phyloP scores from a whole-genome alignment of 2,329 filamentous ascomycete genomes.

The Fusarium sacchari region DNA sequence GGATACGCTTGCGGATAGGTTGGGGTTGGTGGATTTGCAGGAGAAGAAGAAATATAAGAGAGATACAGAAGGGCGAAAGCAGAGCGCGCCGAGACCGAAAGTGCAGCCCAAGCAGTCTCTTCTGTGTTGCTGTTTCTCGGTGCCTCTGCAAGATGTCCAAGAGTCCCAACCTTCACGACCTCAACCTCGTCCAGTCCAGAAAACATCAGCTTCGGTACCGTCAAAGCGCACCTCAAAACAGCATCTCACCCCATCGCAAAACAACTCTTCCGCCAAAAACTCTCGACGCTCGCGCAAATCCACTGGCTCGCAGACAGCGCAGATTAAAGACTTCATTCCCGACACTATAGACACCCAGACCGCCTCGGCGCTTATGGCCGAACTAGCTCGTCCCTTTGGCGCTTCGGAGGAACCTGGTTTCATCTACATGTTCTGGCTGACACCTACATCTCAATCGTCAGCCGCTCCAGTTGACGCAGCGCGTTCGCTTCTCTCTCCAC shows the following conservation, averaged over 20 bases:
- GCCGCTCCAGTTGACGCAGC: slow-evolving; percentile 67
- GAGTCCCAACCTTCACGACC: slow-evolving; percentile 55
- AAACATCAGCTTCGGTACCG: slow-evolving; percentile 37
- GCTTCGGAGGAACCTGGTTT: slow-evolving; percentile 85
- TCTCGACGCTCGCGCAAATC: slow-evolving; percentile 47
- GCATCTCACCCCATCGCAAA: slow-evolving; percentile 23
- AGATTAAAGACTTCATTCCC: slow-evolving; percentile 69
- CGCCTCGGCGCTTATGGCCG: slow-evolving; percentile 75
- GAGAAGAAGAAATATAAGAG: slow-evolving; percentile 46
- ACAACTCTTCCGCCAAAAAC: slow-evolving; percentile 45
- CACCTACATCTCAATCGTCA: slow-evolving; percentile 63
- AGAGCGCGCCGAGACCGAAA: slow-evolving; percentile 26
- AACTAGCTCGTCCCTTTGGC: slow-evolving; percentile 74
- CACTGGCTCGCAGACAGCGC: slow-evolving; percentile 45
- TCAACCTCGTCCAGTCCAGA: slow-evolving; percentile 58
- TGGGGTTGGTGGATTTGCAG: slow-evolving; percentile 78
- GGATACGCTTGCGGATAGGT: slow-evolving; percentile 83
- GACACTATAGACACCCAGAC: slow-evolving; percentile 71
- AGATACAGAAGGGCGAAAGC: slow-evolving; percentile 41
- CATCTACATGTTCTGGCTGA: slow-evolving; percentile 99
- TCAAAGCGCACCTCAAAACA: slow-evolving; percentile 29
- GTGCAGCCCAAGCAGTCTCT: slow-evolving; percentile 44
- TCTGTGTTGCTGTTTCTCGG: slow-evolving; percentile 62
- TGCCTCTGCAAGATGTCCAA: slow-evolving; percentile 58
- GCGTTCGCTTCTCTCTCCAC: slow-evolving; percentile 66